Evolutionary conservation across 2,329 filamentous ascomycete species (phyloP), one percentile per base, ranked within the genome.

Genomic region (Coleophoma eucalyptorum): DNA sequence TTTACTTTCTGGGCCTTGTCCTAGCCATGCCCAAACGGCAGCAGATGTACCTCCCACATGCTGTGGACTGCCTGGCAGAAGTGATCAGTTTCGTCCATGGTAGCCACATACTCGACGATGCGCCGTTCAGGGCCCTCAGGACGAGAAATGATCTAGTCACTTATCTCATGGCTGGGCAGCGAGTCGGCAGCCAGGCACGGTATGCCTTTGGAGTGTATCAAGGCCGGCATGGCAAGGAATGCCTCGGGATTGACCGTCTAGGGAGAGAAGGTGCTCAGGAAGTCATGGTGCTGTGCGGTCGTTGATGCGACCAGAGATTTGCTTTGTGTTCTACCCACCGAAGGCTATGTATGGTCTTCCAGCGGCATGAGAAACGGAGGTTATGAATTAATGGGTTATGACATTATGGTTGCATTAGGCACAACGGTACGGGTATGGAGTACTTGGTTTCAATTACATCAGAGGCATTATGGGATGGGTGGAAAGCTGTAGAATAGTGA

Each of bases 21-120:
- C 68, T 80, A 5, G 70, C 90, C n/a, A 71, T 87, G 59, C 86
- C 86, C 0, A 70, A 74, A 12, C 78, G 88, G 13, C 70, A 74
- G 40, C 73, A 77, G 37, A 81, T 84, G 57, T 74, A 84, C 40
- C 78, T 96, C 1, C 90, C 90, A 0, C 90, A 95, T 64, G 77
- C 78, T 5, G 83, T 89, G 38, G 80, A 78, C 53, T 89, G 80
- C 43, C 75, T 95, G 16, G 87, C 88, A 1, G 90, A 92, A 65
- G 75, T 92, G 19, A 79, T 95, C 58, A 86, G 83, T 62, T 92
- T 93, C 65, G 75, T 93, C 40, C 83, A 89, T 52, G 84, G 86
- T 58, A 85, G 84, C 41, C 85, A 86, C 20, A 73, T 95, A 16
- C 73, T 89, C 2, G 75, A 80, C 5, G 91, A 96, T 62, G 77